Evolutionary conservation across 805 yeast genomes (phyloP).

Genomic region (Millerozyma miso): DNA sequence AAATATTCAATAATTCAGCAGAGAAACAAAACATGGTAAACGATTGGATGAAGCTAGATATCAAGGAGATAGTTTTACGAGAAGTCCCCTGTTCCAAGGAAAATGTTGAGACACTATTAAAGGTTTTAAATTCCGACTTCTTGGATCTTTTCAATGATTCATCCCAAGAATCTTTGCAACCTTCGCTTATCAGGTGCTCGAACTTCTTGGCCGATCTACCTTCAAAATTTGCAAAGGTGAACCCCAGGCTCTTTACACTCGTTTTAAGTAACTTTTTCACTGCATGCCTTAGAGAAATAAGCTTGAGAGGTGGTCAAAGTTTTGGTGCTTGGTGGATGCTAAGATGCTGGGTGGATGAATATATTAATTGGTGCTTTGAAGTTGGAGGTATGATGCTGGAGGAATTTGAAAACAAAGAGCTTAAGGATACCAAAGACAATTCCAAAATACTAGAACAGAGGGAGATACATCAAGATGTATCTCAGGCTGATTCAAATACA

Average conservation of each 20-base stretch:
- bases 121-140: slow-evolving; percentile 32
- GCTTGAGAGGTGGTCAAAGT: slow-evolving; percentile 52
- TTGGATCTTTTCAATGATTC: slow-evolving; percentile 15
- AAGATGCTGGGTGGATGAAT: slow-evolving; percentile 74
- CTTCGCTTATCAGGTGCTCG: slow-evolving; percentile 18
- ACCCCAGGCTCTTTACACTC: slow-evolving; percentile 54
- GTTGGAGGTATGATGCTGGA: slow-evolving; percentile 48
- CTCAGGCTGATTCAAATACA: slow-evolving; percentile 6
- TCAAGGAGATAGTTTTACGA: slow-evolving; percentile 40
- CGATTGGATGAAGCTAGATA: slow-evolving; percentile 57
- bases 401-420: slow-evolving; percentile 15
- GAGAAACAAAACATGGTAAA: slow-evolving; percentile 49
- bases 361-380: slow-evolving; percentile 63
- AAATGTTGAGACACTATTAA: slow-evolving; percentile 27
- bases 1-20: slow-evolving; percentile 37
- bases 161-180: slow-evolving; percentile 15
- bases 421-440: neutral
- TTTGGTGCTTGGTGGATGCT: slow-evolving; percentile 76
- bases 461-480: slow-evolving; percentile 5
- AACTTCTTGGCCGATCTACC: slow-evolving; percentile 40
- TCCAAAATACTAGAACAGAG: neutral
- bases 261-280: slow-evolving; percentile 52
- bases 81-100: slow-evolving; percentile 48
- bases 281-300: slow-evolving; percentile 57
- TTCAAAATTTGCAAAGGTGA: slow-evolving; percentile 42